A percentile compares a stretch with the other conserved stretches of the same genome.
Evolutionary conservation across 495 filamentous ascomycete species (phyloP).

Genomic region (Margaritispora aquatica): DNA sequence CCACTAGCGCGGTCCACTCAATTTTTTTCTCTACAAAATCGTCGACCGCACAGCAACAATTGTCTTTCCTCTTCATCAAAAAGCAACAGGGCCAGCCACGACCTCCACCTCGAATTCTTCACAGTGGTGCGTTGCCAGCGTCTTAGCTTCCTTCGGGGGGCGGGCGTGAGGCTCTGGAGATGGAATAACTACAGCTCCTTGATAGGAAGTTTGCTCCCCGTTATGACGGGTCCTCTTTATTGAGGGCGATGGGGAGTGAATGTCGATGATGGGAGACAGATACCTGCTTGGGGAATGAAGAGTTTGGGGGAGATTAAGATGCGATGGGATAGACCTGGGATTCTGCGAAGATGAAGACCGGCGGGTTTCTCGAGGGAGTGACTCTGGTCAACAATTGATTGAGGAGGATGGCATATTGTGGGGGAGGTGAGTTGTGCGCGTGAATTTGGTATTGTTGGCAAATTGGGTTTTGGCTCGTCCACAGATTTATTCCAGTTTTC

Average conservation of each 20-base stretch:
- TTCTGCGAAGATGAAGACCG: not conserved
- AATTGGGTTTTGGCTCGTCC: too few relatives aligned
- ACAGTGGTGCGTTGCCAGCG: slow-evolving; percentile 62
- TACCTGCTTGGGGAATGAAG: not conserved
- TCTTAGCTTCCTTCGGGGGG: slow-evolving; percentile 18
- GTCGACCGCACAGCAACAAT: not conserved
- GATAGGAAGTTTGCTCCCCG: slow-evolving; percentile 28
- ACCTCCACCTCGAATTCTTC: slow-evolving; percentile 50
- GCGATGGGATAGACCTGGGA: too few relatives aligned
- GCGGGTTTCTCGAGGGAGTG: too few relatives aligned
- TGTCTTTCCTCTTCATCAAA: slow-evolving; percentile 44
- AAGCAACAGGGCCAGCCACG: slow-evolving; percentile 57
- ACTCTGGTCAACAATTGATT: too few relatives aligned
- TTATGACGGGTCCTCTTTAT: slow-evolving; percentile 22
- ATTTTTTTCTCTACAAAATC: slow-evolving; percentile 15
- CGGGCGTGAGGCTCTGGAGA: slow-evolving; percentile 46
- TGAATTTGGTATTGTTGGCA: too few relatives aligned
- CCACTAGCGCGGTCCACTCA: not conserved
- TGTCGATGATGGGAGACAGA: slow-evolving; percentile 27
- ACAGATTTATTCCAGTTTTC: too few relatives aligned
- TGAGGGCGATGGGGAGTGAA: slow-evolving; percentile 24
- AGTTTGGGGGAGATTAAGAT: not conserved
- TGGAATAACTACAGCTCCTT: slow-evolving; percentile 18
- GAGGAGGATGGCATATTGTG: too few relatives aligned
- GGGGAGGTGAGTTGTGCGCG: too few relatives aligned